Evolutionary conservation across 495 filamentous ascomycete genomes (phyloP), one percentile per base, ranked within the genome.

Genomic region (Chaetomium cochliodes): DNA sequence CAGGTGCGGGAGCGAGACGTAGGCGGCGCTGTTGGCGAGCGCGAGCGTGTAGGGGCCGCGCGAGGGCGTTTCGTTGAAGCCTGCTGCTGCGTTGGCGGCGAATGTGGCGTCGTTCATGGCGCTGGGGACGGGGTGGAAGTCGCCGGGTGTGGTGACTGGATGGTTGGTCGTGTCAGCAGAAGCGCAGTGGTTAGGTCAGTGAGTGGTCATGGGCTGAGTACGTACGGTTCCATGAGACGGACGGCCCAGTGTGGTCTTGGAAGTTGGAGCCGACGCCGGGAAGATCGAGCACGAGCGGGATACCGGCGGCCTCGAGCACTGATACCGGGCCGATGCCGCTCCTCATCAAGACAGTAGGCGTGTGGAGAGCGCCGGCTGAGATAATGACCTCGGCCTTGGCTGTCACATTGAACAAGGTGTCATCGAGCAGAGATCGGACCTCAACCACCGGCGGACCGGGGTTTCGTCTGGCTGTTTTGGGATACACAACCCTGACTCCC

Each of bases 231-330:
- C 63, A 69, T 3, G 37, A 39, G 18, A 73, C 62, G 3, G 52
- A 2, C 1, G 68, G 51, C 5, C 66, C 68, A 22, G 60, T 61
- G 30, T 73, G 70, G 46, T 73, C 70, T 8, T 70, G 66, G 30
- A 73, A 58, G 37, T 70, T 70, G 25, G 65, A 44, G 1, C 69
- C 69, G n/a, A 69, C 69, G 18, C 67, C 66, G 3, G 69, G 69
- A 3, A 67, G 62, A 20, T 71, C 64, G 39, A 67, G 47, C 9
- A 69, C 58, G 7, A 63, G 16, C 0, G 53, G 42, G 33, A 71
- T 69, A 0, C 63, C 62, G 3, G 64, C 60, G 1, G 25, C 23
- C 26, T 41, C 3, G 7, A 71, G 55, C 37, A 69, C 44, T 0
- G 61, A 41, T 28, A 58, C 52, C 0, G 66, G 62, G 7, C 69